Evolutionary conservation across 148 eudicot genomes (phyloP), one percentile per base, ranked within the genome.

Genomic region (Chenopodium suecicum): DNA sequence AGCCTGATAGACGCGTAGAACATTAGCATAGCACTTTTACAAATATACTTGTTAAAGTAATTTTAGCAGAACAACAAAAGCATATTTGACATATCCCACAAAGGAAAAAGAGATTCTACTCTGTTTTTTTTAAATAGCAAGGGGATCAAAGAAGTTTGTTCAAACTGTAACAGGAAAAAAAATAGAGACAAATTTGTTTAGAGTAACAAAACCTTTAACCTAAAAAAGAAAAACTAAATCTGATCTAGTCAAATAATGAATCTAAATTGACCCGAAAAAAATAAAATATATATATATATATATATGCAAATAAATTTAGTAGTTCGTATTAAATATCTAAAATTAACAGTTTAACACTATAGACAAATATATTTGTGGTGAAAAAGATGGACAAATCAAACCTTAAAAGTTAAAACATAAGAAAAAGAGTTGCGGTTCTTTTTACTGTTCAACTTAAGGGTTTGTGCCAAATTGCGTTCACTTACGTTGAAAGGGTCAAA

Each of bases 401-500:
- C n/a, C 47, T 41, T 19, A 6, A 17, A 37, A 41, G 25, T 41
- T 19, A 6, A 17, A 37, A 41, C 44, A 68, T 31, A 4, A 68
- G 32, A 12, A 31, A 68, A 13, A 1, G 17, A 2, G 62, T 11
- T 37, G 16, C 2, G 19, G 27, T 34, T 20, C 1, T 69, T 20
- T 9, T 4, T 32, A 32, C 56, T 5, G 7, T 5, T 41, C 44
- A 41, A 41, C 44, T 41, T 41, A 5, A 41, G 44, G 8, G 44
- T 41, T 41, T 41, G 44, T 41, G 44, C 1, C 44, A 41, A 41
- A 41, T 41, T 41, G 44, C 1, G 7, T 41, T 41, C 34, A 73
- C 54, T 27, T 7, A 48, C 6, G 60, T 73, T 73, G 76, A 47
- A 73, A 48, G 13, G 17, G 76, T 47, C 76, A 73, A 73, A 62